Base-by-base conservation (phyloP, 2,329 filamentous ascomycete genomes). In the Hymenoscyphus linearis region DNA sequence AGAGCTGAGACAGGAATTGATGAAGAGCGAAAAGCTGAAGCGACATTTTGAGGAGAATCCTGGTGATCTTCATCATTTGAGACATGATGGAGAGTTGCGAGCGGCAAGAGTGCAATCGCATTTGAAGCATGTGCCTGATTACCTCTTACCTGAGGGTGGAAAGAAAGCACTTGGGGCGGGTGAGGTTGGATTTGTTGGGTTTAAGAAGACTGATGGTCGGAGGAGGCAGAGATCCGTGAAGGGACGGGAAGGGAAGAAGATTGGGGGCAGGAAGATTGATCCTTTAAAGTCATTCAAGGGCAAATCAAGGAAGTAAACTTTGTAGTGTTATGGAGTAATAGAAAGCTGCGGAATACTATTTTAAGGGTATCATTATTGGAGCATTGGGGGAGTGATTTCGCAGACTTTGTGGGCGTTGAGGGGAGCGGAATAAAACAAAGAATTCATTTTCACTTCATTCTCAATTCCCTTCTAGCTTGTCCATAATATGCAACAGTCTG, bases 21-120 rank as follows among this genome's bases (percentile, higher is more conserved):
- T 97, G 69, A 96, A 96, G 78, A 93, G 89, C 66, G 93, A 98
- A 72, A 97, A 96, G 76, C 79, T 99, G 59, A 93, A 95, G 76
- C 84, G 92, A 57, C 91, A 98, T 79, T 99, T 98, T 71, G 95
- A 98, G 73, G 95, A 99, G 75, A 97, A 99, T 74, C 95, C 95
- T 0, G 86, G 88, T 35, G 93, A 98, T 72, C 78, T 98, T 66
- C 85, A 86, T 40, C 91, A 96, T 73, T 80, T 98, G 67, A 85
- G 93, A 27, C 95, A 99, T 73, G 95, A 99, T 73, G 88, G 87
- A 40, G 93, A 97, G 74, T 80, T 96, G 60, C 84, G 92, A 63
- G 87, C 92, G 26, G 91, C 93, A 14, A 81, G 90, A 62, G 86
- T 92, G 53, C 93, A 98, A 76, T 84, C 89, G 7, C 95, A 99